phyloP scores from a whole-genome alignment of 2,329 filamentous ascomycete species.

The Neopestalotiopsis sp. region DNA sequence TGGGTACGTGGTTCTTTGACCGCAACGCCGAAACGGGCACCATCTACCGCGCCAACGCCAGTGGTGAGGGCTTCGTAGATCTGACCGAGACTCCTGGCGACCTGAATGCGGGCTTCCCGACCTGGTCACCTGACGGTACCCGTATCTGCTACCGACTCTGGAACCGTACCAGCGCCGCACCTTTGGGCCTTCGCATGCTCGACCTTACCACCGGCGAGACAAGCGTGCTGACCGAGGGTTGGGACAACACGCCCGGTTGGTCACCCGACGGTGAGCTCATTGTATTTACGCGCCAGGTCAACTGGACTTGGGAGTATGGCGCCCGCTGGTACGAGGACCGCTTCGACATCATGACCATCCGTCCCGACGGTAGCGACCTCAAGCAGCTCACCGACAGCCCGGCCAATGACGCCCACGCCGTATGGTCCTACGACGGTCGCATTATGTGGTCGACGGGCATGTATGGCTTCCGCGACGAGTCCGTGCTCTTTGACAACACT shows the following conservation, averaged over 20 bases:
- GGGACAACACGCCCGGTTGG: constrained; percentile 45
- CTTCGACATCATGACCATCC: constrained; percentile 47
- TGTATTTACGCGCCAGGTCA: constrained; percentile 42
- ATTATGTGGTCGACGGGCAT: constrained; percentile 47
- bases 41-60: constrained; percentile 20
- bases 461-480: constrained; percentile 49
- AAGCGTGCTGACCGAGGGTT: constrained; percentile 39
- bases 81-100: constrained; percentile 36
- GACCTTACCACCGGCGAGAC: constrained; percentile 28
- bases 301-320: constrained; percentile 21
- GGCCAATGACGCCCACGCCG: constrained; percentile 49
- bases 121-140: constrained; percentile 41
- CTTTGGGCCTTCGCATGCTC: constrained; percentile 39
- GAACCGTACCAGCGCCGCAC: constrained; percentile 19
- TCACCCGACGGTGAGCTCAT: constrained; percentile 44
- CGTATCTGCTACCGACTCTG: constrained; percentile 41
- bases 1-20: constrained; percentile 44
- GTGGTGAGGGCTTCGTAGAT: constrained; percentile 26
- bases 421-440: constrained; percentile 46
- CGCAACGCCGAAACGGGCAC: constrained; percentile 29
- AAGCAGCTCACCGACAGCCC: constrained; percentile 37
- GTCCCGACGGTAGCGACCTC: constrained; percentile 44
- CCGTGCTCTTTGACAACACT: constrained; percentile 45
- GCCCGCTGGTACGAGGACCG: constrained; percentile 32
- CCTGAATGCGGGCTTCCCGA: constrained; percentile 44